phyloP scores from a whole-genome alignment of 139 green algal genomes.

The Tetraselmis chui region DNA sequence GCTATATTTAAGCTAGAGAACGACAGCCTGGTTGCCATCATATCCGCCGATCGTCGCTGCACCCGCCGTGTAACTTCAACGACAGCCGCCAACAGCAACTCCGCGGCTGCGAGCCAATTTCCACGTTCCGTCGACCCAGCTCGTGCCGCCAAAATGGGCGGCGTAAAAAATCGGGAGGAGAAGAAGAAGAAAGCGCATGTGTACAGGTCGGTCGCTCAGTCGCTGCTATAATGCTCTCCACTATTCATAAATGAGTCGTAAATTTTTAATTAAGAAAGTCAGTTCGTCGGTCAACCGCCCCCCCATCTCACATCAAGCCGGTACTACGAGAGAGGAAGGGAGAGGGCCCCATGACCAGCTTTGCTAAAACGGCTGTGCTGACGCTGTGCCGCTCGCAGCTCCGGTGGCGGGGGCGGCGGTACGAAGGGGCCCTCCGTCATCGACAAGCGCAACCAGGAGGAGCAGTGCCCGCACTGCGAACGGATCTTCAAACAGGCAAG shows the following conservation, averaged over 20 bases:
- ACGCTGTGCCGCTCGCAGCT: constrained; percentile 38
- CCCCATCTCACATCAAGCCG: background rate
- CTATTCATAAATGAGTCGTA: background rate
- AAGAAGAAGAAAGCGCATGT: constrained; percentile 60
- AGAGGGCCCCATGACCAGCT: too few relatives aligned
- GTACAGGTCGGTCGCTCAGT: constrained; percentile 24
- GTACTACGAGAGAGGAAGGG: background rate
- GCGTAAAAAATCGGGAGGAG: constrained; percentile 54
- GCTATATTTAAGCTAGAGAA: too few relatives aligned
- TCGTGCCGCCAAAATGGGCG: constrained; percentile 42
- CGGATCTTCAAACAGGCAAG: constrained; percentile 68
- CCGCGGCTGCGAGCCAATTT: background rate
- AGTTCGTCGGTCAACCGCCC: background rate
- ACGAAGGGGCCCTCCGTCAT: constrained; percentile 68
- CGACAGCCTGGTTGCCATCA: too few relatives aligned
- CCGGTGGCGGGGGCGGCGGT: constrained; percentile 56
- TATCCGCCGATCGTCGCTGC: background rate
- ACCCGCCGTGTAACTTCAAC: background rate
- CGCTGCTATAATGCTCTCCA: background rate
- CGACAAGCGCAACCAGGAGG: constrained; percentile 79
- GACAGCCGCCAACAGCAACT: too few relatives aligned
- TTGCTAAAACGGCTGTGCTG: background rate
- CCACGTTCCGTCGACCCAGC: background rate
- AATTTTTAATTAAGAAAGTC: background rate
- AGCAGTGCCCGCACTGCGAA: constrained; percentile 79